Evolutionary conservation across 2,329 filamentous ascomycete genomes (phyloP).

Genomic region (Pyrenophora tritici-repentis): DNA sequence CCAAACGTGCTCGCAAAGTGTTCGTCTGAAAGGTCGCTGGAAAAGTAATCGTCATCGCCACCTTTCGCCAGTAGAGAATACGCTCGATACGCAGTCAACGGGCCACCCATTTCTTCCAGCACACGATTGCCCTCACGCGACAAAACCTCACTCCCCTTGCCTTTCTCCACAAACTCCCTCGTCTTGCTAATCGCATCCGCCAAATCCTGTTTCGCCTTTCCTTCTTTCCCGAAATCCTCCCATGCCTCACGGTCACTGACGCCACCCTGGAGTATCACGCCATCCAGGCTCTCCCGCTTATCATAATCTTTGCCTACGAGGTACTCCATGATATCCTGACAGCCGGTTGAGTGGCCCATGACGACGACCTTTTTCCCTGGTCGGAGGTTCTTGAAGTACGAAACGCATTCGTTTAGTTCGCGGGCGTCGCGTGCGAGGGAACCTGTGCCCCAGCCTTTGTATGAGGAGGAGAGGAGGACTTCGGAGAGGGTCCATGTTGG

Average conservation of each 20-base stretch:
- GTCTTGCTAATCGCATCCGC: constrained; percentile 53
- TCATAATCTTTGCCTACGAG: constrained; percentile 44
- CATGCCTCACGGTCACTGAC: constrained; percentile 74
- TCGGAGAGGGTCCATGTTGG: constrained; percentile 60
- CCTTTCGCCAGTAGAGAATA: constrained; percentile 62
- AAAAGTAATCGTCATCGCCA: constrained; percentile 86
- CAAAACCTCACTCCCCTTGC: constrained; percentile 61
- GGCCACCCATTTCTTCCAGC: constrained; percentile 41
- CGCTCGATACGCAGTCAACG: constrained; percentile 63
- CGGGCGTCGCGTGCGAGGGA: constrained; percentile 59
- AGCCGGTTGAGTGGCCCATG: constrained; percentile 73
- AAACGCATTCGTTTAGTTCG: constrained; percentile 58
- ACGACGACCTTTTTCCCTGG: constrained; percentile 62
- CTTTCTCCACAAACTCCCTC: constrained; percentile 60
- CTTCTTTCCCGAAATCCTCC: constrained; percentile 45
- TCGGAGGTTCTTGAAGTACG: constrained; percentile 53
- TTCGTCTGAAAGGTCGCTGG: constrained; percentile 70
- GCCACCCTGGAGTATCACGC: constrained; percentile 78
- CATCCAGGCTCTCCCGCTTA: constrained; percentile 65
- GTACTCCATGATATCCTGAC: constrained; percentile 70
- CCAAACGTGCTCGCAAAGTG: constrained; percentile 69
- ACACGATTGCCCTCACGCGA: constrained; percentile 44
- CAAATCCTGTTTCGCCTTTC: constrained; percentile 6
- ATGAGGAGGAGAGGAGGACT: constrained; percentile 58
- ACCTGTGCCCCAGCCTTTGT: constrained; percentile 60